These are phyloP conservation scores for Colletotrichum sp. DNA, from an alignment of 2,329 filamentous ascomycete species.

Conservation along the genomic window DNA sequence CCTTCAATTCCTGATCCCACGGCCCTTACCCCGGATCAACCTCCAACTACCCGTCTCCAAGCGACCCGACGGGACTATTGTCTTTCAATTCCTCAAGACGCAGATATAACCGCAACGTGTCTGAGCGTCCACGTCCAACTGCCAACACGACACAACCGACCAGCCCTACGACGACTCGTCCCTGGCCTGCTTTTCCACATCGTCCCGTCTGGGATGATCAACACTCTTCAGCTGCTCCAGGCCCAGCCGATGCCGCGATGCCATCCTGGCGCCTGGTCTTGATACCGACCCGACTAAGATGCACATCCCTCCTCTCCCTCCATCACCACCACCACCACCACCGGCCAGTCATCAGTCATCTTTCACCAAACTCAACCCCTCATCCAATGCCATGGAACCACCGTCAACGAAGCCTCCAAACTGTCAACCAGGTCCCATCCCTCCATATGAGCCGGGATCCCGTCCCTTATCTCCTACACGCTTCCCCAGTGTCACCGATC, in stretches of 20 bases:
- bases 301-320: background rate
- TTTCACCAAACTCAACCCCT: background rate
- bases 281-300: background rate
- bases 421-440: background rate
- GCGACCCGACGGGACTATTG: background rate
- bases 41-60: background rate
- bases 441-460: background rate
- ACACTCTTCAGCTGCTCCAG: background rate
- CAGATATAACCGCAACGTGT: background rate
- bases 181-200: background rate
- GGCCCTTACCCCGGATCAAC: background rate
- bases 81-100: background rate
- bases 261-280: background rate
- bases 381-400: background rate
- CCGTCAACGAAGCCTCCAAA: background rate
- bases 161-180: background rate
- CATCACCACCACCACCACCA: background rate
- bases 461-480: background rate
- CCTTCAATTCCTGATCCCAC: background rate
- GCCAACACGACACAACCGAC: background rate
- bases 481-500: background rate
- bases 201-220: background rate
- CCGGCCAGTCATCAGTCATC: background rate
- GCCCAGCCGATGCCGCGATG: background rate
- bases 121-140: background rate